These are phyloP conservation scores for Paxillus ammoniavirescens DNA, from an alignment of 768 basidiomycete genomes.

Conservation along the genomic window DNA sequence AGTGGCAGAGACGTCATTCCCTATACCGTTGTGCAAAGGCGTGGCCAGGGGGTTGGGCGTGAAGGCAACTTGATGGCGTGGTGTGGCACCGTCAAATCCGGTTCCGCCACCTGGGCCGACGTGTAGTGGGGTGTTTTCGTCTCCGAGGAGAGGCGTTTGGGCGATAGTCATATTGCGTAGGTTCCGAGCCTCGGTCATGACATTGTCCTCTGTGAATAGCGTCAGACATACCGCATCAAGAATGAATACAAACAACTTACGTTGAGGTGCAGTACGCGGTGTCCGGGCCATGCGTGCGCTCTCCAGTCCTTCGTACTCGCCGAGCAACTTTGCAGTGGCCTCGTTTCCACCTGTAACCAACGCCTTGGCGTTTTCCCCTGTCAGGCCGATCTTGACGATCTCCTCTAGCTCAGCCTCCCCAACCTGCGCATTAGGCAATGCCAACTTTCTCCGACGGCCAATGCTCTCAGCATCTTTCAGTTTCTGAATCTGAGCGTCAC, in stretches of 20 bases:
- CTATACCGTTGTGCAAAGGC: slow-evolving; percentile 56
- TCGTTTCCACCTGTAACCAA: slow-evolving; percentile 81
- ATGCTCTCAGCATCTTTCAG: slow-evolving; percentile 97
- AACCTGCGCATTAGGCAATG: slow-evolving; percentile 87
- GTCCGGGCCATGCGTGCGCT: slow-evolving; percentile 90
- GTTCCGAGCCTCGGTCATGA: slow-evolving; percentile 94
- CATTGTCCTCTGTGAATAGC: slow-evolving; percentile 75
- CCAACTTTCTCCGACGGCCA: slow-evolving; percentile 79
- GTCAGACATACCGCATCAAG: slow-evolving; percentile 3
- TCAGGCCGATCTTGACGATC: slow-evolving; percentile 96
- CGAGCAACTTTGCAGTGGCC: slow-evolving; percentile 81
- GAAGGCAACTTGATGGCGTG: slow-evolving; percentile 84
- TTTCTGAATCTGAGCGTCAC: slow-evolving; percentile 97
- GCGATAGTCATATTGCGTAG: slow-evolving; percentile 88
- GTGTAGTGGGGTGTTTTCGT: slow-evolving; percentile 96
- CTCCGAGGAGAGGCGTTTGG: slow-evolving; percentile 93
- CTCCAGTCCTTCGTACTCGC: slow-evolving; percentile 90
- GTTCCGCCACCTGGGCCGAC: slow-evolving; percentile 70
- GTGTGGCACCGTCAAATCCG: slow-evolving; percentile 94
- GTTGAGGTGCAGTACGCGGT: slow-evolving; percentile 89
- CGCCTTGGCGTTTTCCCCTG: slow-evolving; percentile 85
- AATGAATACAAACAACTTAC: slow-evolving; percentile 48
- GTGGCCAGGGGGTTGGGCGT: slow-evolving; percentile 97
- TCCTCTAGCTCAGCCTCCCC: slow-evolving; percentile 94
- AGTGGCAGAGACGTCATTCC: slow-evolving; percentile 47